phyloP scores from a whole-genome alignment of 2,329 filamentous ascomycete genomes.

The Aotearoamyces nothofagi region DNA sequence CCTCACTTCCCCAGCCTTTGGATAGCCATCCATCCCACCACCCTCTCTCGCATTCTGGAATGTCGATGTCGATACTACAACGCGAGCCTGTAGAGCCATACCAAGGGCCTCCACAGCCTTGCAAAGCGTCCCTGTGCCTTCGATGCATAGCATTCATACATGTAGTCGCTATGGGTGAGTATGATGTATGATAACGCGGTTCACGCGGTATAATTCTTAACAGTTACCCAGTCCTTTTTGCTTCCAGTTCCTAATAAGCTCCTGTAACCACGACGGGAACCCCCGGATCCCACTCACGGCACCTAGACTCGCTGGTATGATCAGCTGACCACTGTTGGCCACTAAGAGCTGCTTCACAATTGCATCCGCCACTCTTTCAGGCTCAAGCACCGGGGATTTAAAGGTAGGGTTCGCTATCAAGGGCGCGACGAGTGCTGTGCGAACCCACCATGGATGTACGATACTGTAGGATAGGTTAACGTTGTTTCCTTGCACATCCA shows the following conservation, averaged over 20 bases:
- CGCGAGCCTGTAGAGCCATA: too few relatives aligned
- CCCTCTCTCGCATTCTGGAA: too few relatives aligned
- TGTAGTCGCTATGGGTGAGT: too few relatives aligned
- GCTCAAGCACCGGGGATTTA: background rate
- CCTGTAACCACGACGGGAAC: background rate
- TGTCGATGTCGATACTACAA: too few relatives aligned
- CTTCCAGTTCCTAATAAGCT: background rate
- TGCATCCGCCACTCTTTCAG: background rate
- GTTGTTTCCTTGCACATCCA: background rate
- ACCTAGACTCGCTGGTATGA: background rate
- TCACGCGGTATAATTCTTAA: too few relatives aligned
- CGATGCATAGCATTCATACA: too few relatives aligned
- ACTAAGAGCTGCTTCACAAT: background rate
- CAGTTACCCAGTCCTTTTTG: too few relatives aligned
- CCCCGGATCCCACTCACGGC: background rate
- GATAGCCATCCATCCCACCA: too few relatives aligned
- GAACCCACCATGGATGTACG: background rate
- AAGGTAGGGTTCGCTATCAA: background rate
- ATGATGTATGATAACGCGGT: too few relatives aligned
- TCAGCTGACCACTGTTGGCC: background rate
- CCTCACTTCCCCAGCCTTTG: too few relatives aligned
- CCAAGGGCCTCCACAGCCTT: too few relatives aligned
- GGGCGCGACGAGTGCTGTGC: background rate
- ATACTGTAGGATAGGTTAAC: background rate
- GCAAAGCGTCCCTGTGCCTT: too few relatives aligned